Evolutionary conservation across 305 asterid genomes (phyloP).

Genomic region (Fraxinus dipetala): DNA sequence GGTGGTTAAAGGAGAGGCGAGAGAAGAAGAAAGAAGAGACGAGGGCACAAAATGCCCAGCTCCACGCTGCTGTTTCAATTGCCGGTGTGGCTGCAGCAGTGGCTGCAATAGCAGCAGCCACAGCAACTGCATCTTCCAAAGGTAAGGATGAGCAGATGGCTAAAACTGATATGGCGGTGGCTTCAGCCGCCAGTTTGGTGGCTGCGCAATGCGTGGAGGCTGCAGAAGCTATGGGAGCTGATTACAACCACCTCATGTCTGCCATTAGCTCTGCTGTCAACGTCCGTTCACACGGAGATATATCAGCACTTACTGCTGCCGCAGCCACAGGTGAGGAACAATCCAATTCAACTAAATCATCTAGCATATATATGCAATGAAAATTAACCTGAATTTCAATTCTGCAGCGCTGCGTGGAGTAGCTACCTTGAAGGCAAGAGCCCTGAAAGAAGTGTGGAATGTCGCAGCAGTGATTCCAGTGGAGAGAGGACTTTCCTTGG

Average conservation of each 20-base stretch:
- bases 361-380: background rate
- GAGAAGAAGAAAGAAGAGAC: conserved; percentile 97
- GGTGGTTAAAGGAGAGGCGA: conserved; percentile 93
- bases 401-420: conserved; percentile 83
- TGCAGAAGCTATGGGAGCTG: conserved; percentile 93
- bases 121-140: conserved; percentile 72
- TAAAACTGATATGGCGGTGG: conserved; percentile 85
- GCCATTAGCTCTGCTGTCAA: conserved; percentile 94
- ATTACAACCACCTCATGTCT: conserved; percentile 78
- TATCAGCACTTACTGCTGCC: conserved; percentile 93
- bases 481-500: conserved; percentile 52
- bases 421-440: conserved; percentile 94
- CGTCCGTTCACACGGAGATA: conserved; percentile 87
- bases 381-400: background rate
- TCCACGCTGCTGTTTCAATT: conserved; percentile 84
- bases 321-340: conserved; percentile 80
- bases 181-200: conserved; percentile 92
- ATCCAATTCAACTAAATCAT: background rate
- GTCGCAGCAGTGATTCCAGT: conserved; percentile 77
- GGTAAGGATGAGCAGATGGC: conserved; percentile 76
- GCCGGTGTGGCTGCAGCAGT: conserved; percentile 95
- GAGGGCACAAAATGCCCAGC: conserved; percentile 85
- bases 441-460: conserved; percentile 90
- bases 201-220: conserved; percentile 99
- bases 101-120: conserved; percentile 95